Conservation (phyloP, 345 rosid genomes). For the Ailanthus altissimus region DNA sequence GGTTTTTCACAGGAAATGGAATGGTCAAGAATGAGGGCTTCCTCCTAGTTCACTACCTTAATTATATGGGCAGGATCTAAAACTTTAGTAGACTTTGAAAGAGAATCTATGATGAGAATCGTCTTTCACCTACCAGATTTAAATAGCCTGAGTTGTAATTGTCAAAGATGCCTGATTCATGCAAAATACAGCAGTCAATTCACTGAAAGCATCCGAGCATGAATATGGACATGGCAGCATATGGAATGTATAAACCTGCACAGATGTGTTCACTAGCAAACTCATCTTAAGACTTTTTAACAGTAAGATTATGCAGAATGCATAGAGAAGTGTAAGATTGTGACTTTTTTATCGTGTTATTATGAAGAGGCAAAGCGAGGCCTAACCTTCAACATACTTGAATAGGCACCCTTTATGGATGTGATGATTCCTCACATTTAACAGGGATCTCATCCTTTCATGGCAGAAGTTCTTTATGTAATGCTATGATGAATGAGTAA, state of each 20-base stretch:
- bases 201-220: not conserved
- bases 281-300: not conserved
- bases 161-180: not conserved
- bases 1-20: not conserved
- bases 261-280: not conserved
- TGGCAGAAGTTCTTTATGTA: not conserved
- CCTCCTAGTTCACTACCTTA: not conserved
- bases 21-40: slow-evolving; percentile 7
- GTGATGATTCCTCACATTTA: not conserved
- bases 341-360: not conserved
- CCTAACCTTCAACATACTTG: not conserved
- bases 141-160: not conserved
- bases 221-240: not conserved
- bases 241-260: not conserved
- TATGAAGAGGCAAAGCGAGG: not conserved
- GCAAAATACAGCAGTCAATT: not conserved
- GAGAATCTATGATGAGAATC: too few species aligned
- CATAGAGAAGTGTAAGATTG: not conserved
- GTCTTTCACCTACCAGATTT: too few species aligned
- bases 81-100: not conserved
- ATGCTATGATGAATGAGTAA: not conserved
- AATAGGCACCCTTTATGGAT: not conserved
- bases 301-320: not conserved
- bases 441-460: not conserved
- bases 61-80: not conserved